phyloP scores from a whole-genome alignment of 2,329 filamentous ascomycete genomes.

The Mycosphaerelloides madeirae region DNA sequence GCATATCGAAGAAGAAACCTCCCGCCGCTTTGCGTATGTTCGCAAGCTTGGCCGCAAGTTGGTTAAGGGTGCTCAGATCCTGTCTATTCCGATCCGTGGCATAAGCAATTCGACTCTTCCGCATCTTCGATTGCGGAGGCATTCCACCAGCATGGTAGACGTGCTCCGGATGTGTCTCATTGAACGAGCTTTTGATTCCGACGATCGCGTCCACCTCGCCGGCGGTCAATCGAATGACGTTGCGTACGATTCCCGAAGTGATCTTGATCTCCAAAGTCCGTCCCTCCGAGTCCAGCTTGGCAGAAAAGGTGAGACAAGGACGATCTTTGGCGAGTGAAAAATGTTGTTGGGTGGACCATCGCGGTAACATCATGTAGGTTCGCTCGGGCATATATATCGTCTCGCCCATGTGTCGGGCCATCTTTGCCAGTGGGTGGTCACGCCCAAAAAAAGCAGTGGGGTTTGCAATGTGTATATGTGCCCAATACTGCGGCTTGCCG shows the following conservation, averaged over 20 bases:
- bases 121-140: slow-evolving; percentile 17
- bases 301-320: slow-evolving; percentile 59
- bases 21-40: slow-evolving; percentile 34
- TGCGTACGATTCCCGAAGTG: slow-evolving; percentile 49
- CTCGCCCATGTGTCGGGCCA: slow-evolving; percentile 56
- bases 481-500: slow-evolving; percentile 58
- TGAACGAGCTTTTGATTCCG: slow-evolving; percentile 7
- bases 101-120: slow-evolving; percentile 17
- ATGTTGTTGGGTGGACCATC: slow-evolving; percentile 42
- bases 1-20: slow-evolving; percentile 33
- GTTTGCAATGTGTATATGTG: slow-evolving; percentile 75
- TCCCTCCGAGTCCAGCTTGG: slow-evolving; percentile 49
- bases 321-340: slow-evolving; percentile 52
- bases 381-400: slow-evolving; percentile 55
- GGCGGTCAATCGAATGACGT: slow-evolving; percentile 52
- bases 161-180: slow-evolving; percentile 7
- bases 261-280: slow-evolving; percentile 53
- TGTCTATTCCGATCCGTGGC: slow-evolving; percentile 24
- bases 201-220: slow-evolving; percentile 29
- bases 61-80: slow-evolving; percentile 34
- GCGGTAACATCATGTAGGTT: slow-evolving; percentile 54
- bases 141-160: slow-evolving; percentile 33
- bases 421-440: slow-evolving; percentile 54
- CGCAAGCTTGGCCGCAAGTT: slow-evolving; percentile 33
- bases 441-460: slow-evolving; percentile 65